A percentile compares a stretch with the other conserved stretches of the same genome.
Conservation (phyloP, 148 eudicot species). For the Chenopodium album region DNA sequence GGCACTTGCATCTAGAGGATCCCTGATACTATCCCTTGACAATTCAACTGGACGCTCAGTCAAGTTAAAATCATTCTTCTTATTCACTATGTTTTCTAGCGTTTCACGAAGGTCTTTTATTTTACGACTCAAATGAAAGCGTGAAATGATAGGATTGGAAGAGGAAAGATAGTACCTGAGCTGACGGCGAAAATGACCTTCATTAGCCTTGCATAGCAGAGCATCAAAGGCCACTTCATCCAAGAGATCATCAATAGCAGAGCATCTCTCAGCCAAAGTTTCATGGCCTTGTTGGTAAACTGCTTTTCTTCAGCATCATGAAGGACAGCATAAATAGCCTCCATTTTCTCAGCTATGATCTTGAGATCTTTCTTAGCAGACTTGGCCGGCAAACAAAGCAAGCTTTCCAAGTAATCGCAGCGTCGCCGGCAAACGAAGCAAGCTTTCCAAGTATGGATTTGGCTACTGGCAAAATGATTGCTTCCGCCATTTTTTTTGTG, state of each 20-base stretch:
- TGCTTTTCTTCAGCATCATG: constrained; percentile 13
- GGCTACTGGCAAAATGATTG: background rate
- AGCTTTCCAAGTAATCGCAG: too few species aligned
- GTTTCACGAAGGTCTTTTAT: constrained; percentile 14
- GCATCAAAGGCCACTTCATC: constrained; percentile 12
- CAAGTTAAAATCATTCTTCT: constrained; percentile 19
- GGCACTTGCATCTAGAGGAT: too few species aligned
- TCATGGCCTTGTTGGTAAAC: constrained; percentile 2
- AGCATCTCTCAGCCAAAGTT: constrained; percentile 11
- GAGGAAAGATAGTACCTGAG: constrained; percentile 25
- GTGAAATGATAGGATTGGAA: background rate
- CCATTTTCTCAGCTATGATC: background rate
- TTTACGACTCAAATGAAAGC: constrained; percentile 11
- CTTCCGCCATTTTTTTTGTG: background rate
- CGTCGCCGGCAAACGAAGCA: background rate
- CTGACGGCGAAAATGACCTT: background rate
- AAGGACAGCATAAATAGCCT: background rate
- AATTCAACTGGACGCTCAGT: constrained; percentile 13
- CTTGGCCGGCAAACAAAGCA: too few species aligned
- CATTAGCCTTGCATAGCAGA: background rate
- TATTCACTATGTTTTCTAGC: constrained; percentile 16
- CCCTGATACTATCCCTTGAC: too few species aligned
- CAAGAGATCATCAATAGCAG: constrained; percentile 12
- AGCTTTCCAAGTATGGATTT: background rate
- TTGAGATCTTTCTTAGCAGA: constrained; percentile 1